Base-by-base conservation (phyloP, 352 stramenopile genomes). In the Pythium insidiosum region DNA sequence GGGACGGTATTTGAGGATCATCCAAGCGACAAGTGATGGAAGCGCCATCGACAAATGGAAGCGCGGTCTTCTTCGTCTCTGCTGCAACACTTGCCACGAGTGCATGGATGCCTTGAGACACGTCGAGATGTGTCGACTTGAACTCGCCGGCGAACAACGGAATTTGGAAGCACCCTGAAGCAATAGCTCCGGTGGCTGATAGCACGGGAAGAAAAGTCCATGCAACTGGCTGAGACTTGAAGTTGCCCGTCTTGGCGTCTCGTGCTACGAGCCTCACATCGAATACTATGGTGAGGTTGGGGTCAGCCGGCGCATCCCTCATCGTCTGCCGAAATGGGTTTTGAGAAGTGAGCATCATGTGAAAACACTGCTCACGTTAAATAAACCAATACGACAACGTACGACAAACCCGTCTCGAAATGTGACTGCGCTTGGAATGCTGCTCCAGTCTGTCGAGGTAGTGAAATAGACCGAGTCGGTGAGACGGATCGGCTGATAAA, bases 141-240 rank as follows among this genome's bases (percentile, higher is more conserved):
- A 87, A 62, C 28, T 77, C 56, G 11, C 78, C 78, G 16, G 63
- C 46, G 23, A 88, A 83, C 10, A 90, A 34, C 4, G 78, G 78
- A 0, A 90, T 51, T 29, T 88, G 78, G 21, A 68, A 55, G n/a
- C 24, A 63, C 4, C 68, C 59, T 6, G 48, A 39, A 2, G 61
- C 59, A 16, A 90, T 49, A 5, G 53, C 60, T 1, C 54, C 60
- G 6, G 50, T 55, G 15, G 66, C 45, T 5, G 47, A 55, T 3
- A 90, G 59, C 0, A 88, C 52, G 0, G 70, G 70, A 9, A 86
- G 38, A 12, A 87, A 90, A 4, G 63, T 73, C 78, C 78, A 90
- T 0, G 63, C 78, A 18, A 80, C 64, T 16, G 66, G 58, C 28
- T 78, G 59, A 1, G 68, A 81, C 1, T 45, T 49, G 19, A 73